Percentiles rank a stretch among this genome's conserved stretches.
These are phyloP conservation scores for Drechslerella coelobrocha DNA, from an alignment of 2,329 filamentous ascomycete genomes.

Conservation along the genomic window DNA sequence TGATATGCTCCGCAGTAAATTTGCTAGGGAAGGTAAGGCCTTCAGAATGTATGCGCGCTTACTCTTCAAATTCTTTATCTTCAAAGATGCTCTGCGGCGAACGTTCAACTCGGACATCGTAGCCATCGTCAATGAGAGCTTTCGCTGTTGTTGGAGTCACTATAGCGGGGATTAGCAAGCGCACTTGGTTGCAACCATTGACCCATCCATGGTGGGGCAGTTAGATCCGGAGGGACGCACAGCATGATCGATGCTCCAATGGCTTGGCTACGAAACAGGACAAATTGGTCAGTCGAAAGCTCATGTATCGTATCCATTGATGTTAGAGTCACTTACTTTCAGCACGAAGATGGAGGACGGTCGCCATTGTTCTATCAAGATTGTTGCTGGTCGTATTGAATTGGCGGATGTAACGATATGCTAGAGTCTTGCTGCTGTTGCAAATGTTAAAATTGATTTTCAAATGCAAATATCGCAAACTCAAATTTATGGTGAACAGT, in stretches of 20 bases:
- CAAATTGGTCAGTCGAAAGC: constrained; percentile 29
- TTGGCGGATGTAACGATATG: too few relatives aligned
- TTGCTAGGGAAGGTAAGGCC: too few relatives aligned
- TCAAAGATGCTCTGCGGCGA: constrained; percentile 72
- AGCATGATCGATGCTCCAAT: constrained; percentile 59
- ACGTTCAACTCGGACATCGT: constrained; percentile 72
- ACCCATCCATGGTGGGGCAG: constrained; percentile 15
- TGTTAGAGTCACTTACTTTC: constrained; percentile 57
- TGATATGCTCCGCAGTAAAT: background rate
- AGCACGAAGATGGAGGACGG: constrained; percentile 58
- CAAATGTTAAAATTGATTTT: constrained; percentile 1
- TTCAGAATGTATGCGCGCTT: constrained; percentile 10
- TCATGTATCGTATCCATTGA: constrained; percentile 4
- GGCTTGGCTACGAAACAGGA: constrained; percentile 57
- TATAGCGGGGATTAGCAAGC: constrained; percentile 42
- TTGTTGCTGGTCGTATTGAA: background rate
- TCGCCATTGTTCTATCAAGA: constrained; percentile 54
- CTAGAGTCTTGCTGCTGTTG: background rate
- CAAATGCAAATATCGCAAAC: constrained; percentile 5
- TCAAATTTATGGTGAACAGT: constrained; percentile 41
- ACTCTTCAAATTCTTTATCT: constrained; percentile 67
- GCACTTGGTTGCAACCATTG: constrained; percentile 12
- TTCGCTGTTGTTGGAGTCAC: constrained; percentile 66
- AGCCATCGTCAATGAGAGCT: constrained; percentile 72
- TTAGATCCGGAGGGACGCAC: constrained; percentile 53